phyloP scores from a whole-genome alignment of 1,284 basidiomycete genomes.

The Irpex sp. region DNA sequence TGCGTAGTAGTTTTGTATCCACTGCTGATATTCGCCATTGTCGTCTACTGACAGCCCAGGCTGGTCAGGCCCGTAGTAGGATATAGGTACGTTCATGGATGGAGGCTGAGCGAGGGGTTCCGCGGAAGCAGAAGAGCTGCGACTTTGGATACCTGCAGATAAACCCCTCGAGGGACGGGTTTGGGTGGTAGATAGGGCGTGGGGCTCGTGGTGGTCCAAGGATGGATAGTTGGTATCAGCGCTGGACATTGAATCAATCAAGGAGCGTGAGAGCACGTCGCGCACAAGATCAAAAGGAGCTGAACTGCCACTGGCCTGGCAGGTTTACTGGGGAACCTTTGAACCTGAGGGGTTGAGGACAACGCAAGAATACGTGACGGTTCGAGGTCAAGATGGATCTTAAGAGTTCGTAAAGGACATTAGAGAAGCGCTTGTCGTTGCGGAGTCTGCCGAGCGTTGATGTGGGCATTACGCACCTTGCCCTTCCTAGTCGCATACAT shows the following conservation, averaged over 20 bases:
- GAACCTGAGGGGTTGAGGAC: background rate
- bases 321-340: background rate
- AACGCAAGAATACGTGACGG: background rate
- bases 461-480: background rate
- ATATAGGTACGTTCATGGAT: constrained; percentile 7
- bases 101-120: background rate
- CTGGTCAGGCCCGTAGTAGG: constrained; percentile 1
- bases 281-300: background rate
- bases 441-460: background rate
- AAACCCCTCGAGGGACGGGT: background rate
- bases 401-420: background rate
- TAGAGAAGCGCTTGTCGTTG: background rate
- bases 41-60: background rate
- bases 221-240: background rate
- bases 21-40: constrained; percentile 22
- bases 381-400: background rate
- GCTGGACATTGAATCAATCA: constrained; percentile 11
- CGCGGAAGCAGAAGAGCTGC: background rate
- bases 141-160: constrained; percentile 1
- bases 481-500: background rate
- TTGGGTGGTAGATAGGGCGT: background rate
- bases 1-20: constrained; percentile 20
- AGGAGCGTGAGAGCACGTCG: constrained; percentile 2
- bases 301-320: background rate
- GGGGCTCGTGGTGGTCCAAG: background rate